These are phyloP conservation scores for Primulina eburnea DNA, from an alignment of 257 asterid species.

Conservation along the genomic window DNA sequence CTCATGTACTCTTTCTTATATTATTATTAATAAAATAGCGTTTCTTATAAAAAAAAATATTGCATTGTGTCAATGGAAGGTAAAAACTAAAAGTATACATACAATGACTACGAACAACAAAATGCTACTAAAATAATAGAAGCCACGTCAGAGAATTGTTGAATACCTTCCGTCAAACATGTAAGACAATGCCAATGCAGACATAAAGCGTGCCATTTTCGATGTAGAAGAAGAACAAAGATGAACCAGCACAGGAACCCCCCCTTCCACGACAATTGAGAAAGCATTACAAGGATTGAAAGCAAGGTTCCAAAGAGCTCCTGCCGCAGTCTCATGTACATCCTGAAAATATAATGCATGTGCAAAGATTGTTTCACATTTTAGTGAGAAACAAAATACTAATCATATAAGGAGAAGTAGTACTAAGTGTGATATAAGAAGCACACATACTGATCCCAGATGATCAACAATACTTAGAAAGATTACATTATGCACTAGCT, in stretches of 20 bases:
- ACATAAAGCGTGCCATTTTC: constrained; percentile 95
- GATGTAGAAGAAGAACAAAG: constrained; percentile 77
- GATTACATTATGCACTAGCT: neutral
- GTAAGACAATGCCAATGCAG: constrained; percentile 84
- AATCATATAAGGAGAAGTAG: neutral
- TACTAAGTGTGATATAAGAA: neutral
- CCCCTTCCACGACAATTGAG: constrained; percentile 89
- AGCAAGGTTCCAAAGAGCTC: constrained; percentile 98
- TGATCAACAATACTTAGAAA: neutral
- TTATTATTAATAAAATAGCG: no score
- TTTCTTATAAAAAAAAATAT: no score
- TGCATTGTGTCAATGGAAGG: neutral
- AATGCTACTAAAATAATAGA: neutral
- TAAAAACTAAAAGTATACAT: no score
- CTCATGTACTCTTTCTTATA: no score
- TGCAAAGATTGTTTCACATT: constrained; percentile 13
- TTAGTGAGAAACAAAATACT: neutral
- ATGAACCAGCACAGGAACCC: constrained; percentile 70
- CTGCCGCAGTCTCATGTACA: constrained; percentile 96
- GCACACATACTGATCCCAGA: neutral
- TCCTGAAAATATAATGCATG: constrained; percentile 52
- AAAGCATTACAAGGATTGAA: constrained; percentile 88
- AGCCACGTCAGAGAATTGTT: constrained; percentile 10
- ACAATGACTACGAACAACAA: neutral
- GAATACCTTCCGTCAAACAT: constrained; percentile 88